phyloP scores from a whole-genome alignment of 768 basidiomycete genomes.

The Psilocybe sp. region DNA sequence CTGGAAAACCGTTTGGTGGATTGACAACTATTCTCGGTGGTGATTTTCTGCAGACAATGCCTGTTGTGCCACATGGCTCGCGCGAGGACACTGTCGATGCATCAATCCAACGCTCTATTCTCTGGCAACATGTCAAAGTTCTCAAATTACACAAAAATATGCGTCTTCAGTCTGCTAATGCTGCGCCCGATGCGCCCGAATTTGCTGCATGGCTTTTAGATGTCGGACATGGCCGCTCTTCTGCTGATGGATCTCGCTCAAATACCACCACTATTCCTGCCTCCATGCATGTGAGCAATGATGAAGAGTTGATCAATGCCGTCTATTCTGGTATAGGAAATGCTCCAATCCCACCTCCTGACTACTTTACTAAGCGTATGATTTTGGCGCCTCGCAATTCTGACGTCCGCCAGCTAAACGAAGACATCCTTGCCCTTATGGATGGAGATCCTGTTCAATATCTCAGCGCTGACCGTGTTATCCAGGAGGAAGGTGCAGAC shows the following conservation, averaged over 20 bases:
- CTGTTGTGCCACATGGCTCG: constrained; percentile 36
- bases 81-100: constrained; percentile 35
- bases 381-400: constrained; percentile 36
- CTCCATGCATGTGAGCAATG: constrained; percentile 7
- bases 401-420: constrained; percentile 35
- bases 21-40: constrained; percentile 46
- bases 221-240: constrained; percentile 21
- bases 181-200: too few relatives aligned
- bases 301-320: constrained; percentile 9
- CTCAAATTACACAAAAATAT: constrained; percentile 10
- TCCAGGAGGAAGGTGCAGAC: constrained; percentile 8
- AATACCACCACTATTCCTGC: too few relatives aligned
- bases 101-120: constrained; percentile 7
- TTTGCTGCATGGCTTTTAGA: constrained; percentile 23
- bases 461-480: constrained; percentile 27
- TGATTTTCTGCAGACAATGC: constrained; percentile 46
- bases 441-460: constrained; percentile 19
- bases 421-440: constrained; percentile 19
- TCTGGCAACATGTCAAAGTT: constrained; percentile 8
- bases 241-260: too few relatives aligned
- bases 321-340: constrained; percentile 18
- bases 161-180: too few relatives aligned
- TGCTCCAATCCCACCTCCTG: constrained; percentile 8
- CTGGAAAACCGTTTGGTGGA: constrained; percentile 38
- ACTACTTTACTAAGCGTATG: constrained; percentile 32